Conservation (phyloP, 306 rosid genomes). For the Dryas octopetala region DNA sequence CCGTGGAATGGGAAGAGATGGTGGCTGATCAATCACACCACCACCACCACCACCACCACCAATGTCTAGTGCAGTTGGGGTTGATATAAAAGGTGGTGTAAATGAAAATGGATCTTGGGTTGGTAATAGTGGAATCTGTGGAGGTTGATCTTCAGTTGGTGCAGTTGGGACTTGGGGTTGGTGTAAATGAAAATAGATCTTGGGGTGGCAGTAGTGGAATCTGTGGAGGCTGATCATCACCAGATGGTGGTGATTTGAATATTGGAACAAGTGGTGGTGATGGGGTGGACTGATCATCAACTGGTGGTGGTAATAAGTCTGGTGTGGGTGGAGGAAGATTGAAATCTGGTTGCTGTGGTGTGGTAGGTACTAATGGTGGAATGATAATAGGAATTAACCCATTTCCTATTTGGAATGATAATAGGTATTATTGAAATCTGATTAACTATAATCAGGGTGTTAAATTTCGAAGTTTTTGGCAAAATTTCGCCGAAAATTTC, state of each 20-base stretch:
- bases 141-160: no score
- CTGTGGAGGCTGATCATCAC: constrained; percentile 10
- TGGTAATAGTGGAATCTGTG: no score
- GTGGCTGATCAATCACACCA: constrained; percentile 27
- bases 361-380: constrained; percentile 22
- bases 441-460: no score
- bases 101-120: constrained; percentile 36
- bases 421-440: no score
- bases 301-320: constrained; percentile 38
- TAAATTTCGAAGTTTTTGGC: no score
- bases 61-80: constrained; percentile 37
- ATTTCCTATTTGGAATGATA: no score
- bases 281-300: constrained; percentile 25
- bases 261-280: constrained; percentile 55
- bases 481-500: no score
- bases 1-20: constrained; percentile 31
- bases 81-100: no score
- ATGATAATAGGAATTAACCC: no score
- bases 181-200: constrained; percentile 36
- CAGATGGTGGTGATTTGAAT: constrained; percentile 43
- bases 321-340: constrained; percentile 41
- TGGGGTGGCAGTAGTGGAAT: neutral
- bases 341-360: constrained; percentile 28
- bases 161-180: constrained; percentile 47
- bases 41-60: no score